Base-by-base conservation (phyloP, 1,284 basidiomycete genomes). In the Microbotryomycetes sp. region DNA sequence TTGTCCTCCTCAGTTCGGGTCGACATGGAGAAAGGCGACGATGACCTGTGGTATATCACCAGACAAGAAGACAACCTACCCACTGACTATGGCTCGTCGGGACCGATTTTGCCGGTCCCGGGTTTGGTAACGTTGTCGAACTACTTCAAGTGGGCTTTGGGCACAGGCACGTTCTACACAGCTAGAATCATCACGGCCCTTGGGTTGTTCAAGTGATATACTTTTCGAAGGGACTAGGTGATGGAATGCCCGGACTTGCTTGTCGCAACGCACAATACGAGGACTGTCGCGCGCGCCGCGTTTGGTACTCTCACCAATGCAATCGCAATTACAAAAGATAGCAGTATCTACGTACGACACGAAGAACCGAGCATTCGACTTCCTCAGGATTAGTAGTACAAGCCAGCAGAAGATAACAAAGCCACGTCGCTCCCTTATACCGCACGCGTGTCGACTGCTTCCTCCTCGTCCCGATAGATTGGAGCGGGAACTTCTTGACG, bases 11-110 rank as follows among this genome's bases (percentile, higher is more conserved):
- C 57, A 63, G 62, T 52, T 7, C 61, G 62, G 23, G n/a, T 68
- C 23, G 62, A 65, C 45, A 41, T 68, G 16, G 45, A 49, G 16
- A 61, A 64, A 31, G 35, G 23, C 3, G 18, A 41, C 41, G 54
- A 56, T 48, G 57, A 58, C 24, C 51, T 60, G 4, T 68, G 66
- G 66, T 51, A 50, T 24, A 56, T 68, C 52, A 28, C 28, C 4
- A 68, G 65, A 59, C 66, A 68, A 31, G 57, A 59, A 48, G 66
- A 68, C 48, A 57, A 56, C n/a, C 24, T 68, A 13, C 63, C 66
- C 3, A 52, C 35, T 31, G 66, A 67, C 45, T 62, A 47, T 48
- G 66, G 53, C 29, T 58, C 58, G 16, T 57, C 63, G 2, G 66
- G 63, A 16, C 54, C 21, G 2, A 31, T 29, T 5, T 15, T 45